Percentiles rank a stretch among this genome's conserved stretches.
Conservation (phyloP, 2,329 filamentous ascomycete genomes). For the Ciborinia camelliae region DNA sequence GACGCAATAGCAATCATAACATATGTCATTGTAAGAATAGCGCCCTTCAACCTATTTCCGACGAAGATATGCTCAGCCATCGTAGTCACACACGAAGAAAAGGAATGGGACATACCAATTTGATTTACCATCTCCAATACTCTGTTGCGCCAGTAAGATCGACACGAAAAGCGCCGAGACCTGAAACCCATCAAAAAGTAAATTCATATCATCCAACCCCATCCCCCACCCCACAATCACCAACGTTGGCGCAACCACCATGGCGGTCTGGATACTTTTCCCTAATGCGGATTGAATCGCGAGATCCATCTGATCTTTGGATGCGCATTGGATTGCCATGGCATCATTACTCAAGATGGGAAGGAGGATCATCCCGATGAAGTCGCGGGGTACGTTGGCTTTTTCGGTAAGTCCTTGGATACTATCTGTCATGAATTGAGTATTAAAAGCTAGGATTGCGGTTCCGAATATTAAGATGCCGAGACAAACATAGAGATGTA, state of each 20-base stretch:
- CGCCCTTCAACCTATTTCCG: neutral
- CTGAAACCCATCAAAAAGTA: neutral
- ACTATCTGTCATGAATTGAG: neutral
- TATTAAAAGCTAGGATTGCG: neutral
- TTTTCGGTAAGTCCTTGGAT: neutral
- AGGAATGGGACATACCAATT: neutral
- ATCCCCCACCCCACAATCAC: neutral
- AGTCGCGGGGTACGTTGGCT: neutral
- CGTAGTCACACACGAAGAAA: neutral
- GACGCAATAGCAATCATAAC: neutral
- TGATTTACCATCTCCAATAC: neutral
- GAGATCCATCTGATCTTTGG: too few species aligned
- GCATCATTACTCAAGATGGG: neutral
- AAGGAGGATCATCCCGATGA: neutral
- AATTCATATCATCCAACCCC: neutral
- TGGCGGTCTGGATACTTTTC: neutral
- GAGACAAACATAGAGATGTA: neutral
- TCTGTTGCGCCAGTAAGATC: neutral
- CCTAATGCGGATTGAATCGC: neutral
- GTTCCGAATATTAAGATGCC: neutral
- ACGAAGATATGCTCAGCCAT: neutral
- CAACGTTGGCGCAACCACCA: neutral
- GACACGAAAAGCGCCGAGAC: neutral
- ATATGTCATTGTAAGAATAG: neutral
- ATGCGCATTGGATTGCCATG: neutral